Base-by-base conservation (phyloP, 2,329 filamentous ascomycete species). In the Pezicula radicicola region DNA sequence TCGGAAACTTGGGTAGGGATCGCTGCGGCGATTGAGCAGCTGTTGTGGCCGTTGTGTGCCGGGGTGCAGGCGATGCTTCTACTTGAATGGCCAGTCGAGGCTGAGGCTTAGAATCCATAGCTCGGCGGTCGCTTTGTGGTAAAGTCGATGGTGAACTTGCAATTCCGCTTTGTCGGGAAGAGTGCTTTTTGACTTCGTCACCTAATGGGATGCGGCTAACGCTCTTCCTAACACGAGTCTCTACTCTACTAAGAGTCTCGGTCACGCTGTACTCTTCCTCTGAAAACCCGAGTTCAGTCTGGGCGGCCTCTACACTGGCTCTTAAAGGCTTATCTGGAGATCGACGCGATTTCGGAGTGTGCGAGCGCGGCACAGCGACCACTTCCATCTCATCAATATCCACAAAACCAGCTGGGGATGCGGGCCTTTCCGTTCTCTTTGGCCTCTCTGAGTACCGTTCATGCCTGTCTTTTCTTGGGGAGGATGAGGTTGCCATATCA, bases 361-460 rank as follows among this genome's bases (percentile, higher is more conserved):
- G 39, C n/a, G 51, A 21, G 27, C 36, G 30, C 4, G 37, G 27
- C 28, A 16, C 27, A 25, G 25, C 42, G n/a, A 28, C 21, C 5
- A 45, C 33, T 28, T 52, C 49, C 30, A 55, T 46, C 19, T 64
- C 62, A 52, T 68, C 66, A 33, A 68, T 62, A 50, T 68, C 66
- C 46, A 66, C 51, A 53, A 67, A 68, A 8, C 55, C 63, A 37
- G 63, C 60, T 25, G 46, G 45, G 18, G 43, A 25, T 36, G 45
- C 42, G 55, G 25, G 30, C 48, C 16, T 37, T 33, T 21, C 18
- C 46, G 33, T 35, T 51, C 28, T 48, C 21, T 42, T 45, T 15
- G 41, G 35, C 8, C 33, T 25, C n/a, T 28, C 19, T 21, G 44
- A 36, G 19, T 46, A 50, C 21, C 15, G 41, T 19, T 43, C 27